Base-by-base conservation (phyloP, 352 stramenopile genomes). In the Pythium rishiriense region DNA sequence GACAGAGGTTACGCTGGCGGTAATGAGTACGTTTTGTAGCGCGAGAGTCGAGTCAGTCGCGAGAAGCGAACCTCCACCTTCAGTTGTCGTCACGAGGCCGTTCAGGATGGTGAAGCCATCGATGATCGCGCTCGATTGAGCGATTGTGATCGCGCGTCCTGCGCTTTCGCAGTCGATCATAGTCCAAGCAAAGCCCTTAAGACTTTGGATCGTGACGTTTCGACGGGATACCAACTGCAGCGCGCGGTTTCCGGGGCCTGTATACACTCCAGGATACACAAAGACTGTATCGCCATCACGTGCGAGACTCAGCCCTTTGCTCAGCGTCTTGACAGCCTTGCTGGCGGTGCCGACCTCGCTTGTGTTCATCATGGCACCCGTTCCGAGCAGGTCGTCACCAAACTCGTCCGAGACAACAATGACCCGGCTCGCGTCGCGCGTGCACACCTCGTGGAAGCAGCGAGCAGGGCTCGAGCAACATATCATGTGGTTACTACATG, bases 401-500 rank as follows among this genome's bases (percentile, higher is more conserved):
- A 85, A 77, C 21, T 85, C 74, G 0, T 61, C 43, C 7, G 77
- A 85, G 15, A 92, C 83, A 5, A 87, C 63, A 14, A 92, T 78
- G 19, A 90, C 67, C 4, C 66, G 57, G 0, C 17, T 19, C 0
- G 71, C 56, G 26, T 83, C 58, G 15, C 79, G 39, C 14, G 72
- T 53, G 43, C 83, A 91, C 0, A 89, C 66, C 0, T 42, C 5
- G 28, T 90, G 58, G 21, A 65, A 53, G 21, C 83, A 91, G 0
- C 68, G 68, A 5, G 8, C 22, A 2, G 66, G 55, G 46, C 90
- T 70, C 0, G 58, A 60, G 31, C 83, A 91, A 46, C 83, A 91
- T 1, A 89, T 62, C 1, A 90, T 69, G n/a, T 72, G 72, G 46
- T 87, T 90, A 53, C 66, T 87, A 55, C 83, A 91, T 15, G 61